Conservation (phyloP, 1,139 yeast species). For the Candida smagusa region DNA sequence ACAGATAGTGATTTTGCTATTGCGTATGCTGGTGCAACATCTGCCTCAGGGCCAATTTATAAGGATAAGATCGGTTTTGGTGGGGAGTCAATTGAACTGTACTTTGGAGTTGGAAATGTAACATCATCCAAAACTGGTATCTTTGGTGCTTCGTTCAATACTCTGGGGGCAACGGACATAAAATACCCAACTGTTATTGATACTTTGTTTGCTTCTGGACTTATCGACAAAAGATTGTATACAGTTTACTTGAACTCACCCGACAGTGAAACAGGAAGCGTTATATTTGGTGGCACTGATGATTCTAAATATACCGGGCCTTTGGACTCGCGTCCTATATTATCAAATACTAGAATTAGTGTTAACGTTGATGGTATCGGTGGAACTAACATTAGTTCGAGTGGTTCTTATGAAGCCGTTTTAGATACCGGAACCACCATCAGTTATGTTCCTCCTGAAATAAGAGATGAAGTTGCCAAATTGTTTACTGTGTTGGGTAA, state of each 20-base stretch:
- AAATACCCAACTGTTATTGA: slow-evolving; percentile 20
- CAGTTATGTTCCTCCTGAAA: too few species aligned
- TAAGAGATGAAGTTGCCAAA: too few species aligned
- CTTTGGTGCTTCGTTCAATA: slow-evolving; percentile 17
- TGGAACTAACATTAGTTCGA: too few species aligned
- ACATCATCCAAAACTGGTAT: too few species aligned
- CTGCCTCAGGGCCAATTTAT: too few species aligned
- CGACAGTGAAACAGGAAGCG: slow-evolving; percentile 12
- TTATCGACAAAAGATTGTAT: slow-evolving; percentile 15
- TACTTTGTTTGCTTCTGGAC: slow-evolving; percentile 19
- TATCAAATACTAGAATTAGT: slow-evolving; percentile 2
- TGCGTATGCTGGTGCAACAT: slow-evolving; percentile 12
- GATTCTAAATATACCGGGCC: slow-evolving; percentile 16
- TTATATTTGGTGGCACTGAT: slow-evolving; percentile 21
- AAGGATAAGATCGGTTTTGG: too few species aligned
- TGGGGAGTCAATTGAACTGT: too few species aligned
- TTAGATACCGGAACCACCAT: too few species aligned
- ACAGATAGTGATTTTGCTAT: slow-evolving; percentile 22
- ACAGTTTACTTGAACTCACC: slow-evolving; percentile 15
- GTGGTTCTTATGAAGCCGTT: too few species aligned
- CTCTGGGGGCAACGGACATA: slow-evolving; percentile 9
- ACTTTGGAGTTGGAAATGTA: too few species aligned
- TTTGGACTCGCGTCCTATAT: slow-evolving; percentile 10
- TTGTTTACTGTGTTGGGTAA: too few species aligned
- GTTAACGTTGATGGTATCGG: slow-evolving; percentile 9